A percentile compares a stretch with the other conserved stretches of the same genome.
These are phyloP conservation scores for Gossypium schwendimanii DNA, from an alignment of 441 rosid genomes.

Conservation along the genomic window DNA sequence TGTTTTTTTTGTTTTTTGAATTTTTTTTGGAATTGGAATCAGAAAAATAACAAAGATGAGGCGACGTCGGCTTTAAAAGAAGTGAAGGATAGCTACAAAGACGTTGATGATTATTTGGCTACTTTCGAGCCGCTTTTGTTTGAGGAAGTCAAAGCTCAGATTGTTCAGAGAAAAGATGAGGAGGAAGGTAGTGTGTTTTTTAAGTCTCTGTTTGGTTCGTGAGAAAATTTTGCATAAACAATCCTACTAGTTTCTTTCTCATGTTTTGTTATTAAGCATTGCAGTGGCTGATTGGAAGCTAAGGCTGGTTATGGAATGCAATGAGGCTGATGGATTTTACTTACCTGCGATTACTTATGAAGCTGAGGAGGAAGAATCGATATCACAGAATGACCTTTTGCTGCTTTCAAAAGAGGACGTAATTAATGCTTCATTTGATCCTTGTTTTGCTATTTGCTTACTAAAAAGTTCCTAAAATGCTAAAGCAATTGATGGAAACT, in stretches of 20 bases:
- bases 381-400: conserved; percentile 73
- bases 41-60: conserved; percentile 31
- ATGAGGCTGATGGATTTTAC: conserved; percentile 66
- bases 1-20: not conserved
- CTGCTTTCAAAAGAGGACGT: conserved; percentile 78
- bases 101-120: conserved; percentile 66
- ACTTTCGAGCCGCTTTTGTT: conserved; percentile 83
- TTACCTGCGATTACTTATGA: conserved; percentile 50
- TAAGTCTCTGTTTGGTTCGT: not conserved
- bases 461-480: not conserved
- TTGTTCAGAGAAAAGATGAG: conserved; percentile 59
- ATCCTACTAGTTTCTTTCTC: not conserved
- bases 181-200: conserved; percentile 53
- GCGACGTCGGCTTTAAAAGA: conserved; percentile 26
- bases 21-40: conserved; percentile 9
- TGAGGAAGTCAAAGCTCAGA: conserved; percentile 90
- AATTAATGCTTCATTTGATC: not conserved
- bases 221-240: not conserved
- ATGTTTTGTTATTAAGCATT: conserved; percentile 7
- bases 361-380: conserved; percentile 41
- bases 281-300: conserved; percentile 54
- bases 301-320: conserved; percentile 63
- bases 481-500: not conserved
- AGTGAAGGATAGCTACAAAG: conserved; percentile 61
- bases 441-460: not conserved